Evolutionary conservation across 371 early-diverging fungal species (phyloP), one percentile per base, ranked within the genome.

Genomic region (Dichotomocladium elegans): DNA sequence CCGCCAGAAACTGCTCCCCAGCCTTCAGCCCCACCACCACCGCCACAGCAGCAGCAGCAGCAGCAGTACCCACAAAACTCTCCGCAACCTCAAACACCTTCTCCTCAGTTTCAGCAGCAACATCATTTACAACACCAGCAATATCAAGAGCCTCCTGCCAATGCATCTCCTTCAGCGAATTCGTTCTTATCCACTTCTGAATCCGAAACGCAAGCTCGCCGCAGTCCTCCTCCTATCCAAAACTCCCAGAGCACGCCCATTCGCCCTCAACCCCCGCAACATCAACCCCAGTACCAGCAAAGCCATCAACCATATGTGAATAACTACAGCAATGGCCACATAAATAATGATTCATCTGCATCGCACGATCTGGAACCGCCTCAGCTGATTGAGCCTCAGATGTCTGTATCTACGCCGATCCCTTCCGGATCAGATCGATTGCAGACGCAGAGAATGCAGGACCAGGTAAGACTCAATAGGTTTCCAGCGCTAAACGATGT

Each of bases 1-100:
- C 83, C 82, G 50, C 66, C 79, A 12, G 85, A 85, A 47, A 57
- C 64, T 10, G 58, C 65, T 12, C 44, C 60, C 46, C 59, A 54
- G 15, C 43, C 56, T 50, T 55, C 19, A 48, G 56, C 27, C 51
- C 64, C 11, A 27, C 21, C 22, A 47, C 56, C 34, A 59, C 63
- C 19, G 52, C 33, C 37, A 19, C 37, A 37, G 19, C 37, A 12
- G 7, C 45, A 46, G 26, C 46, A 46, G 15, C 46, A 26, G 7
- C 46, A 45, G 12, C 46, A 46, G 26, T 17, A 25, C 21, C 46
- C 3, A 25, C 46, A 14, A 5, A 25, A 17, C 29, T 15, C 42
- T 17, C 30, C 53, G n/a, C 25, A 25, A 25, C 46, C 3, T 17
- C 46, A 14, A 5, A 25, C 24, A 28, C 22, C 42, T 17, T 41